Percentiles rank a stretch among this genome's conserved stretches.
phyloP scores from a whole-genome alignment of 2,329 filamentous ascomycete genomes.

The Phialophora macrospora region DNA sequence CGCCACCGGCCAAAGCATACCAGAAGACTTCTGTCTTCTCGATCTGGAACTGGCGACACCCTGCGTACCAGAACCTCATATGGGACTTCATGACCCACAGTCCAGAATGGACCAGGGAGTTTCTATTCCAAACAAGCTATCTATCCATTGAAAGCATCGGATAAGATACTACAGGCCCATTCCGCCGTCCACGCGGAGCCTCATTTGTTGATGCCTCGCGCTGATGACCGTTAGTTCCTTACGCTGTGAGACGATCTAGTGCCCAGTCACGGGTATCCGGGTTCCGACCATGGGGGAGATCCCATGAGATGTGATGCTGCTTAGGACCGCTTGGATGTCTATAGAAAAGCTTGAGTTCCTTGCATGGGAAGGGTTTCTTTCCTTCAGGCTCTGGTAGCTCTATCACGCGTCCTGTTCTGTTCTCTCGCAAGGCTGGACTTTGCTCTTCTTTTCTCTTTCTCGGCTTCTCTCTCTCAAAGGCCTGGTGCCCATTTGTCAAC shows the following conservation, averaged over 20 bases:
- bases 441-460: not conserved
- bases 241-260: not conserved
- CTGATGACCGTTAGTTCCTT: not conserved
- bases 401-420: not conserved
- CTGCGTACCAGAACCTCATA: not conserved
- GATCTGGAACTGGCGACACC: not conserved
- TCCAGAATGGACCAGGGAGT: not conserved
- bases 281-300: not conserved
- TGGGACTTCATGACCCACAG: not conserved
- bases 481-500: conserved; percentile 1
- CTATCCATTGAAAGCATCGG: not conserved
- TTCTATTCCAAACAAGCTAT: not conserved
- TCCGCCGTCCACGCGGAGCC: not conserved
- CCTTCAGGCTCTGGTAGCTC: conserved; percentile 4
- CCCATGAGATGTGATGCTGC: not conserved
- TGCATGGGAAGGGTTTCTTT: not conserved
- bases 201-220: not conserved
- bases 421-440: not conserved
- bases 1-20: no score
- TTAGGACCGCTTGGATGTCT: not conserved
- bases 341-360: conserved; percentile 1
- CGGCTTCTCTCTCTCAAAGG: not conserved
- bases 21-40: not conserved
- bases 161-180: not conserved
- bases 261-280: not conserved